Percentiles rank a stretch among this genome's conserved stretches.
phyloP scores from a whole-genome alignment of 352 stramenopile species.

The Phytophthora pistaciae region DNA sequence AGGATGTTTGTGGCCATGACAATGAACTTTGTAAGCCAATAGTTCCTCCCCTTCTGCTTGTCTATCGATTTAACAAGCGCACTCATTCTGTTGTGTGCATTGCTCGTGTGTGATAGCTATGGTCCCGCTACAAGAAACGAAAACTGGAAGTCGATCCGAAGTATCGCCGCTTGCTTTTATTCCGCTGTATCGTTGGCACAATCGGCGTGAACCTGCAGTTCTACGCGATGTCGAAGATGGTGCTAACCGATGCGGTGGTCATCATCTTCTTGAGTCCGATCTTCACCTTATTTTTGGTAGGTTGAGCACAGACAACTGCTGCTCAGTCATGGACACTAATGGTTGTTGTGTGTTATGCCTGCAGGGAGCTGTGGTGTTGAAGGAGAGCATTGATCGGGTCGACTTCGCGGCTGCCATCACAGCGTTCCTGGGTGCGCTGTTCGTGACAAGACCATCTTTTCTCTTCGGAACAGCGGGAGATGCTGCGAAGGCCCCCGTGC shows the following conservation, averaged over 20 bases:
- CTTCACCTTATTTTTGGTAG: slow-evolving; percentile 8
- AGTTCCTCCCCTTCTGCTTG: neutral
- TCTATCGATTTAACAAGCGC: neutral
- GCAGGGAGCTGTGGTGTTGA: slow-evolving; percentile 1
- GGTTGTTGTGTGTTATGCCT: neutral
- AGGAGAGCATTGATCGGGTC: neutral
- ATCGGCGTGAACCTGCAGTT: slow-evolving; percentile 5
- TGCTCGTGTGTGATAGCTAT: neutral
- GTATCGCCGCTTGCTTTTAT: slow-evolving; percentile 1
- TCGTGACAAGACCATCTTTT: slow-evolving; percentile 2
- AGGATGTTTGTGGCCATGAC: neutral
- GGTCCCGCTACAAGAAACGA: slow-evolving; percentile 3
- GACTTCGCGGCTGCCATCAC: neutral
- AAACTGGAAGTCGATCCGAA: slow-evolving; percentile 3
- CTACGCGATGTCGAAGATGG: slow-evolving; percentile 5
- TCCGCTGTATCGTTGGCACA: slow-evolving; percentile 1
- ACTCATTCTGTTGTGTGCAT: neutral
- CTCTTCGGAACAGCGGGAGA: neutral
- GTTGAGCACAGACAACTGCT: neutral
- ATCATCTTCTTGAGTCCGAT: slow-evolving; percentile 10
- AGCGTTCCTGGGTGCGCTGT: neutral
- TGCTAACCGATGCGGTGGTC: slow-evolving; percentile 1
- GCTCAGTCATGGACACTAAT: neutral
- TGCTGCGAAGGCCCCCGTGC: neutral
- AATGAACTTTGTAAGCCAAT: slow-evolving; percentile 3